These are phyloP conservation scores for Fusarium dlaminii DNA, from an alignment of 2,329 filamentous ascomycete genomes.

Conservation along the genomic window DNA sequence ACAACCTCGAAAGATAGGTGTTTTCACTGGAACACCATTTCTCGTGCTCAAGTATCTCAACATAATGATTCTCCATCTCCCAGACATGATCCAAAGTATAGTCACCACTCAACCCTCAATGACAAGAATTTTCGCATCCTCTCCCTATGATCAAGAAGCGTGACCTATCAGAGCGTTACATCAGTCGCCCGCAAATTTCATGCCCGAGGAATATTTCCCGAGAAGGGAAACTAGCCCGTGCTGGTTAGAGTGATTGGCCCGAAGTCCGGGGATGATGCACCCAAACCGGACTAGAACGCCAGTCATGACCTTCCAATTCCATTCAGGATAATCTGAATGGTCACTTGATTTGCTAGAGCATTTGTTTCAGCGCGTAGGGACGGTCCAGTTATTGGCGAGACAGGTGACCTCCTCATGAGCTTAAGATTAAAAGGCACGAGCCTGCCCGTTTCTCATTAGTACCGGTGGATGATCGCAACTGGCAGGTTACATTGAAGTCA, in stretches of 20 bases:
- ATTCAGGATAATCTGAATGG: not conserved
- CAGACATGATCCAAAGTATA: not conserved
- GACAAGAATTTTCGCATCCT: not conserved
- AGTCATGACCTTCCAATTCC: not conserved
- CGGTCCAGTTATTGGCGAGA: not conserved
- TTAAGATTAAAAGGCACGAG: not conserved
- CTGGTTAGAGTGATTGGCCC: not conserved
- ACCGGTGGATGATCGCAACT: not conserved
- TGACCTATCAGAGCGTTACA: conserved; percentile 19
- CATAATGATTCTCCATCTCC: not conserved
- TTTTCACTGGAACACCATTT: accelerated
- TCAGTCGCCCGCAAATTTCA: not conserved
- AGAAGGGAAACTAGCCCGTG: not conserved
- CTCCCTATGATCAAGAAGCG: not conserved
- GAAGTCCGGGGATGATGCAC: not conserved
- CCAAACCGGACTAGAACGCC: not conserved
- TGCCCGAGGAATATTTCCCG: not conserved
- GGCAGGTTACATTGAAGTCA: not conserved
- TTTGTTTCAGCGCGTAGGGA: not conserved
- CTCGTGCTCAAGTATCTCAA: not conserved
- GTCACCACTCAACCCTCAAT: not conserved
- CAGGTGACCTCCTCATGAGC: not conserved
- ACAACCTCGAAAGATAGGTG: accelerated
- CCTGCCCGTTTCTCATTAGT: not conserved
- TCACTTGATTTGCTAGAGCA: not conserved